phyloP scores from a whole-genome alignment of 1,139 yeast species.

The Saccharomyces hybrid region DNA sequence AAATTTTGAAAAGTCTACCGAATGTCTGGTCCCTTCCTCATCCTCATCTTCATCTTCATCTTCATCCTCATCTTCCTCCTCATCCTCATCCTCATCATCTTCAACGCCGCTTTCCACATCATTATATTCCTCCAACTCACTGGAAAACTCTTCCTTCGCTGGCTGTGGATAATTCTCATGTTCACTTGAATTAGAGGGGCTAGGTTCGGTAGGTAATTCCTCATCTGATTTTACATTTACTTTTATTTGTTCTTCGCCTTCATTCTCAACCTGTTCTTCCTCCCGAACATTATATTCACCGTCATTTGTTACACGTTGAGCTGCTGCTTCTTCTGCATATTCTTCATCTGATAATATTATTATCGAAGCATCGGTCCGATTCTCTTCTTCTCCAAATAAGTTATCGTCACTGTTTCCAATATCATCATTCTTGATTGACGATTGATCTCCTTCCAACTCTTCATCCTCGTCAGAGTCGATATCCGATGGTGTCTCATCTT shows the following conservation, averaged over 20 bases:
- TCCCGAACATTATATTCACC: constrained; percentile 1
- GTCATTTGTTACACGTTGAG: background rate
- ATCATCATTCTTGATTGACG: background rate
- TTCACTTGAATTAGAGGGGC: background rate
- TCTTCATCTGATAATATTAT: constrained; percentile 8
- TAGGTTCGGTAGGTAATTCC: background rate
- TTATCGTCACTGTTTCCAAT: background rate
- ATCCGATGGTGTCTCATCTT: background rate
- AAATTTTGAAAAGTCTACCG: background rate
- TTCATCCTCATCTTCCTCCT: background rate
- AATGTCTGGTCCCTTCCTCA: background rate
- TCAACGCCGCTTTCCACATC: constrained; percentile 5
- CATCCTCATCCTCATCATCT: constrained; percentile 1
- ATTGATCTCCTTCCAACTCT: background rate
- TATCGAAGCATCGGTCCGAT: constrained; percentile 2
- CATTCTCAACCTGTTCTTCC: background rate
- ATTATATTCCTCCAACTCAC: background rate
- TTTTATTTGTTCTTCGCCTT: background rate
- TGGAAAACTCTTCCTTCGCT: background rate
- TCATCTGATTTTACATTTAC: background rate
- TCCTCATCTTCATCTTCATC: constrained; percentile 3
- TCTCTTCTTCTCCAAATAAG: background rate
- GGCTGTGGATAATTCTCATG: constrained; percentile 1
- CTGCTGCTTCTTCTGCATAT: background rate
- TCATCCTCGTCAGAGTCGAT: constrained; percentile 1